These are phyloP conservation scores for Moricandia arvensis DNA, from an alignment of 345 rosid species.

Conservation along the genomic window DNA sequence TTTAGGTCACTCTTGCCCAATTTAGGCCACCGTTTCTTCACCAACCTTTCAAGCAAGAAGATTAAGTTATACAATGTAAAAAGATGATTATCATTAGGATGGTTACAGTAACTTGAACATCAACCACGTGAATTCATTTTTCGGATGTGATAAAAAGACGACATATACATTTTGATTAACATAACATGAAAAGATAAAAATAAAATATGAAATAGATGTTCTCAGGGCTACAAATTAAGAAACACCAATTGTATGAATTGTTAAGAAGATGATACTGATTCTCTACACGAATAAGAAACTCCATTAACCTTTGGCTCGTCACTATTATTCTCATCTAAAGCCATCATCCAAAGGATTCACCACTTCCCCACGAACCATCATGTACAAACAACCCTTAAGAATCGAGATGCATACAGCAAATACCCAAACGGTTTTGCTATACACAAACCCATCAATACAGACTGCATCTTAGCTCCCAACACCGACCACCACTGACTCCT, in stretches of 20 bases:
- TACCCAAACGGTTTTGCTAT: conserved; percentile 27
- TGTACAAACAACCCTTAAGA: conserved; percentile 9
- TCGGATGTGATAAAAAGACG: background rate
- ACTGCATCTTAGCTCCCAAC: conserved; percentile 5
- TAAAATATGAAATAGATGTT: background rate
- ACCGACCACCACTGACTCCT: conserved; percentile 16
- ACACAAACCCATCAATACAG: conserved; percentile 35
- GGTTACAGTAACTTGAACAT: background rate
- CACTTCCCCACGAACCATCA: conserved; percentile 14
- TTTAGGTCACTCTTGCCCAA: conserved; percentile 20
- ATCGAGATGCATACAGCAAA: background rate
- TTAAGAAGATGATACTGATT: background rate
- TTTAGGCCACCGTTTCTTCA: conserved; percentile 28
- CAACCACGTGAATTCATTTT: background rate
- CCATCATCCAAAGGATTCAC: conserved; percentile 21
- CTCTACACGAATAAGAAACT: background rate
- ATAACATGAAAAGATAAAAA: background rate
- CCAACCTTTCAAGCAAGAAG: conserved; percentile 7
- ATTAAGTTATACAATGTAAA: background rate
- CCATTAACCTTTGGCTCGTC: background rate
- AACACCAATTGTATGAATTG: background rate
- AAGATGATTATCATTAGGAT: background rate
- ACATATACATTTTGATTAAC: background rate
- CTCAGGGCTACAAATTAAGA: background rate
- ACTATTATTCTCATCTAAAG: conserved; percentile 18